Conservation (phyloP, 169 alveolate genomes). For the Toxoplasma gondii region DNA sequence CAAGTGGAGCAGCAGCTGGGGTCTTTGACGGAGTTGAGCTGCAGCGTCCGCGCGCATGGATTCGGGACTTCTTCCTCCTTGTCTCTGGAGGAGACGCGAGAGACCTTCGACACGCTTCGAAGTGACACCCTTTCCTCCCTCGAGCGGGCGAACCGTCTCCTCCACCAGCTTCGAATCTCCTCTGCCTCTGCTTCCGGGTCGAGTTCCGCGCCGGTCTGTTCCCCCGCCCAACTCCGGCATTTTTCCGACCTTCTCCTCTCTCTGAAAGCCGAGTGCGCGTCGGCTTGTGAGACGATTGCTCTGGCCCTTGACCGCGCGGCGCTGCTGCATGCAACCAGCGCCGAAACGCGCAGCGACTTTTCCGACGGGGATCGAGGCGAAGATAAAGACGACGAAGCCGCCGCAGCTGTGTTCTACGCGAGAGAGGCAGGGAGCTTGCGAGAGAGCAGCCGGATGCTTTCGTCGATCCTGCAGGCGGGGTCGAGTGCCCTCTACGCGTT, state of each 20-base stretch:
- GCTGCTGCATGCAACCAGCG: slow-evolving; percentile 5
- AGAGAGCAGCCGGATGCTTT: slow-evolving; percentile 31
- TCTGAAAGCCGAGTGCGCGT: background rate
- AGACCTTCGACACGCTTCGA: slow-evolving; percentile 8
- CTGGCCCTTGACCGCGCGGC: background rate
- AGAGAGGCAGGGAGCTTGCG: slow-evolving; percentile 2
- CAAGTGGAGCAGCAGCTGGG: slow-evolving; percentile 40
- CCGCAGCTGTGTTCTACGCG: background rate
- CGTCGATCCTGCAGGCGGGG: slow-evolving; percentile 37
- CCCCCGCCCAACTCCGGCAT: slow-evolving; percentile 31
- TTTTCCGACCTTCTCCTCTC: background rate
- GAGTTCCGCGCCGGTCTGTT: background rate
- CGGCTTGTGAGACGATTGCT: background rate
- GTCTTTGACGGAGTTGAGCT: background rate
- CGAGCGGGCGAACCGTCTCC: background rate
- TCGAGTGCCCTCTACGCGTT: slow-evolving; percentile 4
- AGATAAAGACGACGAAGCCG: background rate
- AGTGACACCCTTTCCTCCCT: background rate
- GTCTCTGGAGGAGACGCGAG: background rate
- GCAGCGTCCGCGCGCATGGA: slow-evolving; percentile 20
- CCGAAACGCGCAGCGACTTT: background rate
- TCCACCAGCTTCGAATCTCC: background rate
- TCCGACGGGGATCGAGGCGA: background rate
- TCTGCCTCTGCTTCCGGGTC: background rate
- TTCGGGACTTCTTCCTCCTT: background rate